Conservation (phyloP, 139 green algal species). For the Raphidocelis subcapitata region DNA sequence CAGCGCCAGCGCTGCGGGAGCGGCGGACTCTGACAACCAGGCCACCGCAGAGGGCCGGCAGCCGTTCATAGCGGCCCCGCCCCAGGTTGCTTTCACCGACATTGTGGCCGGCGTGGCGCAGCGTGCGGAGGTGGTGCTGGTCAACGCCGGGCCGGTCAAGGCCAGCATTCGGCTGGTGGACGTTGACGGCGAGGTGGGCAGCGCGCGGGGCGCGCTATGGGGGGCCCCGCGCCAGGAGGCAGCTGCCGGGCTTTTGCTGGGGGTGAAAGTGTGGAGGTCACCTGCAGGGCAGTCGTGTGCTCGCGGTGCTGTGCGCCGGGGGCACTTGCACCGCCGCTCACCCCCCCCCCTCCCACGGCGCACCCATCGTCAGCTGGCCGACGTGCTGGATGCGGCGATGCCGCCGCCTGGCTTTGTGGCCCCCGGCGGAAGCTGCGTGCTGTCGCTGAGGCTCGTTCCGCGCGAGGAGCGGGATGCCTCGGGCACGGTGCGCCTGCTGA, state of each 20-base stretch:
- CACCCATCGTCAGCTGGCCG: slow-evolving; percentile 12
- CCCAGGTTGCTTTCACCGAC: slow-evolving; percentile 57
- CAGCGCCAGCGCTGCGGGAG: too few species aligned
- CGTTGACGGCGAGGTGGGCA: slow-evolving; percentile 14
- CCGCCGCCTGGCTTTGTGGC: slow-evolving; percentile 56
- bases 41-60: too few species aligned
- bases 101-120: slow-evolving; percentile 50
- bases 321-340: not conserved
- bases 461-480: slow-evolving; percentile 32
- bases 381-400: slow-evolving; percentile 53
- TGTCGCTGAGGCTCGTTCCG: too few species aligned
- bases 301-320: too few species aligned
- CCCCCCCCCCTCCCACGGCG: not conserved
- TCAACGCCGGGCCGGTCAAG: slow-evolving; percentile 59
- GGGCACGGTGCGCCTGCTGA: slow-evolving; percentile 29
- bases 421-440: slow-evolving; percentile 46
- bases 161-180: slow-evolving; percentile 55
- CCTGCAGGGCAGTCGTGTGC: too few species aligned
- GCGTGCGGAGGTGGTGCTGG: slow-evolving; percentile 44
- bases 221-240: too few species aligned
- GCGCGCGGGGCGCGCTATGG: too few species aligned
- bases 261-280: too few species aligned
- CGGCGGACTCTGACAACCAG: too few species aligned
- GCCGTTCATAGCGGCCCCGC: slow-evolving; percentile 57
- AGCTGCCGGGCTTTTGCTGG: too few species aligned